Evolutionary conservation across 495 filamentous ascomycete genomes (phyloP).

Genomic region (Hypoxylon trugodes): DNA sequence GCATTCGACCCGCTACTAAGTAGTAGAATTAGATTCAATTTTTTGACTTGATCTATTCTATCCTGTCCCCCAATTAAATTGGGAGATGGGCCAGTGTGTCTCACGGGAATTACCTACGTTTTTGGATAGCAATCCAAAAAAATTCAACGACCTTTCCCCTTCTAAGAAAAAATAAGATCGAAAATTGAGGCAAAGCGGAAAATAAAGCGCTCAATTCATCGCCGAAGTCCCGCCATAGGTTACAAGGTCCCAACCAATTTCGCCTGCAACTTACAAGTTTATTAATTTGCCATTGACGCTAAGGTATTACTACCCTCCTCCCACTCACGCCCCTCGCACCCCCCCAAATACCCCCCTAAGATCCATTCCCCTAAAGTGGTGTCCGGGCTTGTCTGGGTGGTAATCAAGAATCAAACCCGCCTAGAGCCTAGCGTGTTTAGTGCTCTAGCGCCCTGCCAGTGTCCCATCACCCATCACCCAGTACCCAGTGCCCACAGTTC

Average conservation of each 20-base stretch:
- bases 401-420: conserved; percentile 3
- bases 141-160: conserved; percentile 4
- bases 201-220: conserved; percentile 33
- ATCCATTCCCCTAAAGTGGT: neutral
- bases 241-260: conserved; percentile 18
- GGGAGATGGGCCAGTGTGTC: conserved; percentile 28
- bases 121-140: conserved; percentile 20
- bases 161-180: no score
- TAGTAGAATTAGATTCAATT: no score
- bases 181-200: conserved; percentile 26
- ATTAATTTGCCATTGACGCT: conserved; percentile 18
- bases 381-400: neutral
- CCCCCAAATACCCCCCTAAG: neutral
- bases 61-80: no score
- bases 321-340: neutral
- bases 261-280: conserved; percentile 13
- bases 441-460: conserved; percentile 15
- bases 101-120: conserved; percentile 32
- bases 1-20: no score
- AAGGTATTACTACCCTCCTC: conserved; percentile 11
- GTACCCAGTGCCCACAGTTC: no score
- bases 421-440: conserved; percentile 1
- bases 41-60: no score
- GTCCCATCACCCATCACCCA: neutral
- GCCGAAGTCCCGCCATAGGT: conserved; percentile 25